Evolutionary conservation across 2,329 filamentous ascomycete species (phyloP).

Genomic region (Zopfia rhizophila): DNA sequence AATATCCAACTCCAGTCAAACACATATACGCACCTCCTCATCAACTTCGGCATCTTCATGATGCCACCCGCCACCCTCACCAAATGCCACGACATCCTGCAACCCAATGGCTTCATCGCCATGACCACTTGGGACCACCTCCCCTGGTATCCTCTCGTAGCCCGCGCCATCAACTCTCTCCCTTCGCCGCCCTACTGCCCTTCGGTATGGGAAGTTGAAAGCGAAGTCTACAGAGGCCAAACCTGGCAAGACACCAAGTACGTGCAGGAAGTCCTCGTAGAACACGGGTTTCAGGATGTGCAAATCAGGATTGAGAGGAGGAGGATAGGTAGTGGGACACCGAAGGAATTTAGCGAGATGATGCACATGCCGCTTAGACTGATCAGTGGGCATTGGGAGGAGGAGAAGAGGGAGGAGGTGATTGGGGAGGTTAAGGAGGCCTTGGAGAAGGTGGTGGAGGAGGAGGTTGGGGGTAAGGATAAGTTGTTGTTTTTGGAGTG

Average conservation of each 20-base stretch:
- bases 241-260: slow-evolving; percentile 23
- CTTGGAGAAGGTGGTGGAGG: slow-evolving; percentile 20
- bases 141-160: slow-evolving; percentile 24
- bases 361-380: slow-evolving; percentile 32
- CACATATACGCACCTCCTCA: slow-evolving; percentile 34
- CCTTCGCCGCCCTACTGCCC: slow-evolving; percentile 15
- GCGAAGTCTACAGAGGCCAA: slow-evolving; percentile 14
- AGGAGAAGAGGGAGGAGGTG: slow-evolving; percentile 25
- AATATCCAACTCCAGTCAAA: slow-evolving; percentile 21
- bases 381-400: slow-evolving; percentile 24
- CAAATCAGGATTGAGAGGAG: slow-evolving; percentile 16
- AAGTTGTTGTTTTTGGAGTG: slow-evolving; percentile 6
- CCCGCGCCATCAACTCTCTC: slow-evolving; percentile 17
- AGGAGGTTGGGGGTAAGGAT: slow-evolving; percentile 24
- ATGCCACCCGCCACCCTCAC: slow-evolving; percentile 18
- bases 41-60: slow-evolving; percentile 36
- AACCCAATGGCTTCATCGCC: slow-evolving; percentile 30
- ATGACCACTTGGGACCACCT: slow-evolving; percentile 33
- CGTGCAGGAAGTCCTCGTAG: slow-evolving; percentile 24
- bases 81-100: slow-evolving; percentile 15
- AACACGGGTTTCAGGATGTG: slow-evolving; percentile 29
- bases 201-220: slow-evolving; percentile 14
- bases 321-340: slow-evolving; percentile 21
- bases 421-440: slow-evolving; percentile 17
- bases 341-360: slow-evolving; percentile 23